Base-by-base conservation (phyloP, 2,329 filamentous ascomycete genomes). In the Harringtonia aguacate region DNA sequence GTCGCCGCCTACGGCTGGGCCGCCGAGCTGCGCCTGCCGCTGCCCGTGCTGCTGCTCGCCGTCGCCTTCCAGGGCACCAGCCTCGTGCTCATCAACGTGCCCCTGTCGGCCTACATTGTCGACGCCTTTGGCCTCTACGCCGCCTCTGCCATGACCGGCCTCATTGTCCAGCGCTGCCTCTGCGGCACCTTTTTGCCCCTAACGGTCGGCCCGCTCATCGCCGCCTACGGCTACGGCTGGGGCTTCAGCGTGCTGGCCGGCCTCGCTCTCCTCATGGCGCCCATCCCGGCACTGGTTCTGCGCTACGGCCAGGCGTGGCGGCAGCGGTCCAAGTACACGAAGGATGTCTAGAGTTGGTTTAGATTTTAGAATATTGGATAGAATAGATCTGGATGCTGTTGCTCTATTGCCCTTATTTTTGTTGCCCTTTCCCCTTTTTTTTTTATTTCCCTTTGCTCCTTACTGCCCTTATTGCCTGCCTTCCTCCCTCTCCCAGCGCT, bases 111-210 rank as follows among this genome's bases (percentile, higher is more conserved):
- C 0, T 79, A 77, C 48, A 64, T 77, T 0, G 73, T 78, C 3
- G 75, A 79, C 47, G 71, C 73, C 0, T 75, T 70, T 46, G 72
- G 73, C 0, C 46, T 72, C 7, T 77, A 73, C 51, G 69, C 73
- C 2, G 75, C 75, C 0, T 75, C 71, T 12, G 73, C 73, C 2
- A 65, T 77, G 61, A 77, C 74, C 0, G 72, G 69, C 1, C 53
- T 77, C 6, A 74, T 79, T 45, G 70, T 78, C 2, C 65, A 65
- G 2, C 61, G 74, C 31, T 77, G 73, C 46, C 57, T 80, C 0
- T 66, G 70, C 57, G 69, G 74, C 4, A 77, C 76, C 0, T 72
- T 80, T 35, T 50, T 80, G 27, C 77, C 77, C 1, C 59, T 80
- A 36, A 57, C 64, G 0, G 65, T 69, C 1, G 66, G 60, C 2